Evolutionary conservation across 2,329 filamentous ascomycete species (phyloP), one percentile per base, ranked within the genome.

Genomic region (Hortaea sp.): DNA sequence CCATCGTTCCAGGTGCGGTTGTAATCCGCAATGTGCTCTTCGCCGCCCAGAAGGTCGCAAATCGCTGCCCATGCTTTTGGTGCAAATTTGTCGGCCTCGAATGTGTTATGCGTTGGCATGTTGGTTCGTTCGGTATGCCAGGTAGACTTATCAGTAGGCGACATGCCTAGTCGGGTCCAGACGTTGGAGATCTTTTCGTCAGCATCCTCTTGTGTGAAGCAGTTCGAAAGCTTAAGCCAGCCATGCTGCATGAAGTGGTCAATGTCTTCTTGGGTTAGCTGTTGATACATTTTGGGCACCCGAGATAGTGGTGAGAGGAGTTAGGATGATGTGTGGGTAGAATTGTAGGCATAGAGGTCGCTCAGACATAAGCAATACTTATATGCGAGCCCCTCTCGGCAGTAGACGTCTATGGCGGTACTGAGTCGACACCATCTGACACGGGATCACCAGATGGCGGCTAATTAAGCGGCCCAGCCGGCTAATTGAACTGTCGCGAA

Each of bases 31-130:
- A 82, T 64, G 6, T 72, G 70, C 31, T 76, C 74, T 51, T 80
- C 76, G 46, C 81, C 81, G 44, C 81, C 81, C 47, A 81, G 75
- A 7, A 85, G 71, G 61, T 82, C 75, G 61, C 76, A 79, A 50
- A 85, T 83, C 12, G 79, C 80, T 0, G 70, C 66, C 81, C 81
- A 85, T 2, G 79, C 81, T 49, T 75, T 76, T 0, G 82, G 82
- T 0, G 81, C 77, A 53, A 85, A 79, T 0, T 66, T 64, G 1
- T 70, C 65, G 38, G 75, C 73, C 47, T 73, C 65, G 49, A 81
- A 77, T 30, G 65, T 61, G n/a, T 66, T 68, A 63, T 82, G 79
- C 28, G 64, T 66, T 0, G 79, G 79, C 81, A 85, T 84, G 66
- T 84, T 78, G 45, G 70, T 78, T 40, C 78, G 72, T 53, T 77